Percentiles rank a stretch among this genome's conserved stretches.
phyloP scores from a whole-genome alignment of 2,329 filamentous ascomycete genomes.

The Dryadomyces quercivorus region DNA sequence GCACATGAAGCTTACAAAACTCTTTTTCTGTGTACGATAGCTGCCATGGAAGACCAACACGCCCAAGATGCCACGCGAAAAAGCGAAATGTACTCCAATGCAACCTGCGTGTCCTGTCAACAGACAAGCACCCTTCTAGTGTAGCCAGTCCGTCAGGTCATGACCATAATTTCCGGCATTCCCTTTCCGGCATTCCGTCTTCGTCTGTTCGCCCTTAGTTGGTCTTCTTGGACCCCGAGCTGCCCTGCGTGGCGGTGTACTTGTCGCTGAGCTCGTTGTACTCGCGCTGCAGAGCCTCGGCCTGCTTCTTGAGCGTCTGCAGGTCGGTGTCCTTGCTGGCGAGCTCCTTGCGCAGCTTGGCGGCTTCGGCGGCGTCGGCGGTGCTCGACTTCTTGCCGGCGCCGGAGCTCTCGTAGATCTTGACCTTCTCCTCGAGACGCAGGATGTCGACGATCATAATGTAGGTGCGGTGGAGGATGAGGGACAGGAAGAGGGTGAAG shows the following conservation, averaged over 20 bases:
- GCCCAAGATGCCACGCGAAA: neutral
- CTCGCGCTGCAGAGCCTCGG: slow-evolving; percentile 67
- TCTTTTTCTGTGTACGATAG: no score
- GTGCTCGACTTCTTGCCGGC: slow-evolving; percentile 49
- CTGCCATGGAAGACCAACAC: neutral
- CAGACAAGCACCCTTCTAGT: neutral
- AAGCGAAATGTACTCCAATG: neutral
- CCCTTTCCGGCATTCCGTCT: no score
- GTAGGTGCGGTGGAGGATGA: slow-evolving; percentile 98
- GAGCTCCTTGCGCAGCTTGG: slow-evolving; percentile 56
- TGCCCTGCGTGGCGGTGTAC: slow-evolving; percentile 47
- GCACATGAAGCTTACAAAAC: neutral
- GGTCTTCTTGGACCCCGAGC: slow-evolving; percentile 45
- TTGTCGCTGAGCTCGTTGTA: slow-evolving; percentile 80
- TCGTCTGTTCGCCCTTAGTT: no score
- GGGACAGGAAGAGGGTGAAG: slow-evolving; percentile 95
- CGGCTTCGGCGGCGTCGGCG: slow-evolving; percentile 66
- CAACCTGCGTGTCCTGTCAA: no score
- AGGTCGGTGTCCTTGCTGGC: slow-evolving; percentile 73
- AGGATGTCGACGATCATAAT: slow-evolving; percentile 91
- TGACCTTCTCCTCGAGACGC: slow-evolving; percentile 82
- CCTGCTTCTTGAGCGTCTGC: slow-evolving; percentile 84
- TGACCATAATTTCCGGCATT: no score
- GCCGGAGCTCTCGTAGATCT: slow-evolving; percentile 57
- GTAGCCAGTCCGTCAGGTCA: no score